Evolutionary conservation across 345 rosid genomes (phyloP), one percentile per base, ranked within the genome.

Genomic region (Eucalyptus marginata): DNA sequence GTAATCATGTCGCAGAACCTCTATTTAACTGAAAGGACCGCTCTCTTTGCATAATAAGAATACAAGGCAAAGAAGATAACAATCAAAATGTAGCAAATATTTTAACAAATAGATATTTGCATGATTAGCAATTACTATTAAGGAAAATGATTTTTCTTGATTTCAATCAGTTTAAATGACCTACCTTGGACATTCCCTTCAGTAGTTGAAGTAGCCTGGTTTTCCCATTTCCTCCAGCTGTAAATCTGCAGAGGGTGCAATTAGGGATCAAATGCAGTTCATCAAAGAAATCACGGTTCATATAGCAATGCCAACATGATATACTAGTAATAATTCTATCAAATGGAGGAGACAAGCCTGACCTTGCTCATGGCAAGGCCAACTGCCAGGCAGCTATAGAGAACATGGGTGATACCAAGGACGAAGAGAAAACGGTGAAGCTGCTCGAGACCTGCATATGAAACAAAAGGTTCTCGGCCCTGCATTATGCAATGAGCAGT

Each of bases 301-400:
- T 40, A 36, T 76, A 36, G 83, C 29, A 12, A 76, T 40, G 47
- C 84, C 8, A 40, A 76, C 27, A 76, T 76, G 29, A 76, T 76
- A 22, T 76, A 3, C 47, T 40, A 10, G 86, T 5, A 68, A 83
- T 46, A 51, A 47, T 18, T 79, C 40, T 56, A 33, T 44, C 33
- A 80, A 80, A 88, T 40, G 87, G 89, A 86, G 90, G 87, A 14
- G 51, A 88, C 68, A 84, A 88, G 33, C 54, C 56, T 87, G 84
- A 96, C 99, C 99, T 96, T 96, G 93, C 96, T 94, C 99, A 96
- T 95, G 62, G 99, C 97, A 89, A 96, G 94, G 91, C 94, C 99
- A 89, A 97, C 98, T 49, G 98, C 95, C 90, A 97, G 89, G 62
- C 96, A 97, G 88, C 99, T 97, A 88, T 97, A 96, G 50, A 97